Evolutionary conservation across 192 early-diverging fungal genomes (phyloP), one percentile per base, ranked within the genome.

Genomic region (Chytriomyces sp.): DNA sequence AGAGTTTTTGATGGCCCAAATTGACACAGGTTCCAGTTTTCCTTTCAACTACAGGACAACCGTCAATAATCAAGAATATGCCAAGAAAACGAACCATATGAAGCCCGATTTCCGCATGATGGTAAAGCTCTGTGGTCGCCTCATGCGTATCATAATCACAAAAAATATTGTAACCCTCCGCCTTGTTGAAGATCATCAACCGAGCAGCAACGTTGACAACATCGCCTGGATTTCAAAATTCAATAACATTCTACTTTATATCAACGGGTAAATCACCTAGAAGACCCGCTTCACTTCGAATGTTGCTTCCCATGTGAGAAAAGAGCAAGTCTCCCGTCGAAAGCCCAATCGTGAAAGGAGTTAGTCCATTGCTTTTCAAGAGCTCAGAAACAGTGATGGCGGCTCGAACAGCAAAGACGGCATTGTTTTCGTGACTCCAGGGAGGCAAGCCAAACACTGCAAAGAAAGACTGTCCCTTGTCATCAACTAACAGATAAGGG

Each of bases 381-480:
- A 44, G 30, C 19, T 62, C 57, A 1, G 74, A 57, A 19, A 75
- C 40, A 3, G 64, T 60, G n/a, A 75, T 54, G 12, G 65, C 59
- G 1, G 74, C 74, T 32, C 55, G 22, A 5, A 75, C 64, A 30
- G 74, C 74, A 53, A 68, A 75, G 5, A 70, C 37, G 7, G 74
- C 64, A 37, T 75, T 75, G 65, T 75, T 75, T 69, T 75, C 74
- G 58, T 75, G 74, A 25, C 74, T 67, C 74, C 74, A 75, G 14
- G 74, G 74, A 22, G 74, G 74, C 6, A 75, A 36, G 26, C 74
- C 74, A 69, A 75, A 75, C n/a, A 75, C 74, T 31, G 65, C 65
- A 52, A 75, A 67, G 39, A 75, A 60, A 34, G 64, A 59, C 44
- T 75, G 74, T 33, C 74, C 74, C 55, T 75, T 75, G 58, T 75